Conservation (phyloP, 202 grass and related monocot genomes). For the Carex arenaria region DNA sequence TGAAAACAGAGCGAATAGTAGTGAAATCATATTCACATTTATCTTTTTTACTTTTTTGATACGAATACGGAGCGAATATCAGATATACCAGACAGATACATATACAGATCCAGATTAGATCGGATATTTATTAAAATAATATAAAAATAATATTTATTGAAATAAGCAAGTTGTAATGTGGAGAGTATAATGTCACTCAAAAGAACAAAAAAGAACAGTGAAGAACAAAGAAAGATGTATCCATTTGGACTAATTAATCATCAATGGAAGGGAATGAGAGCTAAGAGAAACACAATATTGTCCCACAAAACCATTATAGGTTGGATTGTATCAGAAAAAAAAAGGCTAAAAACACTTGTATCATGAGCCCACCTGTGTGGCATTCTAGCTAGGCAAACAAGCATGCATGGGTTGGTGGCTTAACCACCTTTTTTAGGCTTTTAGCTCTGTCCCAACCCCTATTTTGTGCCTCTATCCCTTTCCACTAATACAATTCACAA, state of each 20-base stretch:
- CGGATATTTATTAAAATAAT: no score
- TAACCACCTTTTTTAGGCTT: slow-evolving; percentile 8
- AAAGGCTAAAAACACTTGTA: neutral
- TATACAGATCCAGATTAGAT: no score
- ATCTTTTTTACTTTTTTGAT: no score
- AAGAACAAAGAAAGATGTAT: no score
- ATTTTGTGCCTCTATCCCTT: neutral
- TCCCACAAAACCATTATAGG: neutral
- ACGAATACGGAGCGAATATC: no score
- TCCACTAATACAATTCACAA: neutral
- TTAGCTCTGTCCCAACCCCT: neutral
- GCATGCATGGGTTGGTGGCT: slow-evolving; percentile 3
- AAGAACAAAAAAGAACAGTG: no score
- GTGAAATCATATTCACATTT: no score
- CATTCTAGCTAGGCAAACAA: neutral
- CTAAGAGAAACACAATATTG: neutral
- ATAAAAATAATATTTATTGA: no score
- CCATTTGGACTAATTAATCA: no score
- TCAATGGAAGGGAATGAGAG: neutral
- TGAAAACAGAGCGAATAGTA: no score
- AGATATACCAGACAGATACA: no score
- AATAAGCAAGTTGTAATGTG: no score
- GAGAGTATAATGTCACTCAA: neutral
- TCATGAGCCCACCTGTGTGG: neutral
- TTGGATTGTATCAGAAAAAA: neutral